Evolutionary conservation across 139 green algal genomes (phyloP).

Genomic region (Coccomyxa sp.): DNA sequence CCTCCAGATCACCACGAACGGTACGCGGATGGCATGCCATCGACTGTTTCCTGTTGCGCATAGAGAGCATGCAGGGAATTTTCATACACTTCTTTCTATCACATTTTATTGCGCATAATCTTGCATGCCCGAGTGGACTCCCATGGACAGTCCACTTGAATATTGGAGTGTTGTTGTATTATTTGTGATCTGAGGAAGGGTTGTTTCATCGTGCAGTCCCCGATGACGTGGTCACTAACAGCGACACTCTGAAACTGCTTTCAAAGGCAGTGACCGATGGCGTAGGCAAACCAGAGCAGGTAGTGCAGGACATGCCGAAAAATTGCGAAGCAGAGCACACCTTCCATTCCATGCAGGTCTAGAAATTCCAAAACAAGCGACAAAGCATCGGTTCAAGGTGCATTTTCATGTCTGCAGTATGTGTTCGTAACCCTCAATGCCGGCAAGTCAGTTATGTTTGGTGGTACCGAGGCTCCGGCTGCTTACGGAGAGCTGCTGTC

Average conservation of each 20-base stretch:
- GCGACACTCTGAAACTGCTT: conserved; percentile 32
- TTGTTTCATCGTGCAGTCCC: conserved; percentile 31
- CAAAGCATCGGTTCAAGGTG: not conserved
- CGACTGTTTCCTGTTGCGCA: not conserved
- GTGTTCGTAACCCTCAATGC: not conserved
- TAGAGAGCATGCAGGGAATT: not conserved
- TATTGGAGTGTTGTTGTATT: not conserved
- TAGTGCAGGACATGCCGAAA: conserved; percentile 45
- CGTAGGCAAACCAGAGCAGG: conserved; percentile 51
- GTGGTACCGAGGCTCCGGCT: conserved; percentile 45
- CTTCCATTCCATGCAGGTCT: not conserved
- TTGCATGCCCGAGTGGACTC: not conserved
- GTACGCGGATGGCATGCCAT: not conserved
- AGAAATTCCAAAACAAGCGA: not conserved
- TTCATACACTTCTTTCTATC: not conserved
- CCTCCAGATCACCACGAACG: conserved; percentile 19
- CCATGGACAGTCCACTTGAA: not conserved
- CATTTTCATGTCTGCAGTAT: not conserved
- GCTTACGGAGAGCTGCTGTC: conserved; percentile 52
- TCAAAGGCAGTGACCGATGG: conserved; percentile 30
- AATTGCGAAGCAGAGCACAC: conserved; percentile 20
- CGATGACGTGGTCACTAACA: conserved; percentile 29
- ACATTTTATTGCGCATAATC: not conserved
- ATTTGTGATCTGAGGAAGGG: not conserved
- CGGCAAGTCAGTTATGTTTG: conserved; percentile 36